These are phyloP conservation scores for Sesbania bispinosa DNA, from an alignment of 306 rosid species.

Conservation along the genomic window DNA sequence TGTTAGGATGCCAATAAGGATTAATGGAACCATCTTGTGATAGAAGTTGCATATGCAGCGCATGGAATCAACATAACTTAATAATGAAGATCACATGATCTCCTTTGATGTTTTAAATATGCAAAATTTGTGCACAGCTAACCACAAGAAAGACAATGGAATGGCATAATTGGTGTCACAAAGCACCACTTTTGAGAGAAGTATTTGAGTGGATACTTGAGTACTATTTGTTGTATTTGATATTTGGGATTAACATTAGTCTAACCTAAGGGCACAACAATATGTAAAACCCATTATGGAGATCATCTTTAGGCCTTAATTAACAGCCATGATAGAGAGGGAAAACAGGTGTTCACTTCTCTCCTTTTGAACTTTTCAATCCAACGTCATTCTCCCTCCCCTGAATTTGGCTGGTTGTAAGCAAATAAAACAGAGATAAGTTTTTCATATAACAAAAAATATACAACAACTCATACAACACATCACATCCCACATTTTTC, in stretches of 20 bases:
- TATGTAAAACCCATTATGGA: background rate
- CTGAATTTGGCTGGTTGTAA: slow-evolving; percentile 26
- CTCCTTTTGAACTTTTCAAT: slow-evolving; percentile 37
- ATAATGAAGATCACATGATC: slow-evolving; percentile 31
- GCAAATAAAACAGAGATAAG: too few relatives aligned
- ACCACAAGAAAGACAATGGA: slow-evolving; percentile 64
- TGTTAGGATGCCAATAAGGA: slow-evolving; percentile 27
- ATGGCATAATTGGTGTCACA: slow-evolving; percentile 58
- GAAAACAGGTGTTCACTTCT: too few relatives aligned
- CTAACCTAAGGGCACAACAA: slow-evolving; percentile 11
- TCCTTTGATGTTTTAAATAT: slow-evolving; percentile 28
- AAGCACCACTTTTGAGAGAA: slow-evolving; percentile 48
- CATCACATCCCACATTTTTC: too few relatives aligned
- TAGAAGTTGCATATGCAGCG: slow-evolving; percentile 26
- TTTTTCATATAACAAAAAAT: too few relatives aligned
- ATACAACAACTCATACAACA: too few relatives aligned
- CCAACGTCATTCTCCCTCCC: slow-evolving; percentile 18
- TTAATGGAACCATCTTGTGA: slow-evolving; percentile 27
- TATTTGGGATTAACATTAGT: slow-evolving; percentile 18
- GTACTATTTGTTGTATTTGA: slow-evolving; percentile 38
- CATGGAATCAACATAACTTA: slow-evolving; percentile 27
- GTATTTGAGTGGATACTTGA: slow-evolving; percentile 64
- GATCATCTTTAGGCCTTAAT: slow-evolving; percentile 14
- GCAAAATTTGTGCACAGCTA: slow-evolving; percentile 28
- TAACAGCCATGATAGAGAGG: too few relatives aligned